These are phyloP conservation scores for Gracilaria domingensis DNA, from an alignment of 23 red algal species.

Conservation along the genomic window DNA sequence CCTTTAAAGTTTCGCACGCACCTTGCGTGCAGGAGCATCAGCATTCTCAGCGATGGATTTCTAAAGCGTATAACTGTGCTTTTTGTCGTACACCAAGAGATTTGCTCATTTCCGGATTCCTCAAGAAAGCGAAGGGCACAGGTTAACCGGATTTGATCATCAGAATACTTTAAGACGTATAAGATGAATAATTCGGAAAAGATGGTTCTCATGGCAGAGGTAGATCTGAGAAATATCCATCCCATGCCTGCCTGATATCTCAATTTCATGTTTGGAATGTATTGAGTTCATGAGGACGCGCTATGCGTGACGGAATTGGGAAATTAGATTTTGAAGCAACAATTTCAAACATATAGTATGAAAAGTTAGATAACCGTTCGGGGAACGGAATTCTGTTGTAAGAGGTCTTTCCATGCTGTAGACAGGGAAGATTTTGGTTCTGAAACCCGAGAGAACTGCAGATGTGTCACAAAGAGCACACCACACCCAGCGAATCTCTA, in stretches of 20 bases:
- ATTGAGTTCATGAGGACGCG: neutral
- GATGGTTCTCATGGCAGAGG: neutral
- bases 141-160: conserved; percentile 43
- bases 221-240: conserved; percentile 40
- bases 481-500: too few species aligned
- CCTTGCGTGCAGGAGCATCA: conserved; percentile 3
- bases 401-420: too few species aligned
- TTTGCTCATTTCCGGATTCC: neutral
- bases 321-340: conserved; percentile 48
- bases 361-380: neutral
- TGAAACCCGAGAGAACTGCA: too few species aligned
- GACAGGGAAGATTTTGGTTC: too few species aligned
- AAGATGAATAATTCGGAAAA: conserved; percentile 13
- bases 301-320: conserved; percentile 17
- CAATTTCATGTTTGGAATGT: neutral
- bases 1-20: conserved; percentile 51
- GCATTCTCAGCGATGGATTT: conserved; percentile 20
- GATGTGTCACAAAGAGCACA: too few species aligned
- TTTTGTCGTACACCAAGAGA: neutral
- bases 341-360: conserved; percentile 2
- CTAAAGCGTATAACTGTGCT: neutral
- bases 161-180: conserved; percentile 18
- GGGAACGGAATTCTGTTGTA: conserved; percentile 38
- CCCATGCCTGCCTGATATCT: conserved; percentile 45
- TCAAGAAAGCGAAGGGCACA: conserved; percentile 11